These are phyloP conservation scores for Ophiostoma tasmaniense DNA, from an alignment of 2,329 filamentous ascomycete species.

Conservation along the genomic window DNA sequence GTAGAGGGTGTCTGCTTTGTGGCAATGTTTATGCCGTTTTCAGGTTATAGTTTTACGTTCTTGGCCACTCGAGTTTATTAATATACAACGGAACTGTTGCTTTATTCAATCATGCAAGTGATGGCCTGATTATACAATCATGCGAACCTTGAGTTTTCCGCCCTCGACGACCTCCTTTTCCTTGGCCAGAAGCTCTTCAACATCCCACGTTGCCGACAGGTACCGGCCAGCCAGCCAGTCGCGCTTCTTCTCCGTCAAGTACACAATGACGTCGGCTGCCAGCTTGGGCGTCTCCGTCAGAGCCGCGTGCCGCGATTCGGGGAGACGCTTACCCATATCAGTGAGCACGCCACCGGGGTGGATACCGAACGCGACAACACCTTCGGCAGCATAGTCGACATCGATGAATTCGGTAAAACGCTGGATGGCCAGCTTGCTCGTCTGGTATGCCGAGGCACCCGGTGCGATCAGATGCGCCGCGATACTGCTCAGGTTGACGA, in stretches of 20 bases:
- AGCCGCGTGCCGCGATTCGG: conserved; percentile 19
- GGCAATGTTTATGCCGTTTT: background rate
- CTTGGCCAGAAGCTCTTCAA: conserved; percentile 22
- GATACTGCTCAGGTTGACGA: conserved; percentile 34
- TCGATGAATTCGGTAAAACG: conserved; percentile 38
- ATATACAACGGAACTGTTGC: background rate
- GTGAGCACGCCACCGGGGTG: conserved; percentile 41
- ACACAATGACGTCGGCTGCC: conserved; percentile 23
- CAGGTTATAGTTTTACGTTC: background rate
- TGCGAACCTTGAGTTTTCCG: conserved; percentile 21
- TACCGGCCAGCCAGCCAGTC: conserved; percentile 23
- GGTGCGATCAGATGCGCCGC: conserved; percentile 29
- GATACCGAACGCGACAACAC: conserved; percentile 33
- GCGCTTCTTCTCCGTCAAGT: conserved; percentile 20
- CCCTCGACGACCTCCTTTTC: conserved; percentile 21
- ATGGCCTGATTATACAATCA: conserved; percentile 14
- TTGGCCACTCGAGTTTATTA: too few relatives aligned
- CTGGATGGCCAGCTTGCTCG: conserved; percentile 36
- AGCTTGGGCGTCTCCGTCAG: conserved; percentile 22
- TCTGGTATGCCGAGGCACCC: conserved; percentile 38
- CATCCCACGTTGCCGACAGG: conserved; percentile 22
- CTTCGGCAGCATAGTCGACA: conserved; percentile 35
- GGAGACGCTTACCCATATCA: conserved; percentile 32
- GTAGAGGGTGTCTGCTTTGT: background rate
- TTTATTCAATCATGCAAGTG: background rate